Evolutionary conservation across 768 basidiomycete genomes (phyloP), one percentile per base, ranked within the genome.

Genomic region (Agaricus blazei): DNA sequence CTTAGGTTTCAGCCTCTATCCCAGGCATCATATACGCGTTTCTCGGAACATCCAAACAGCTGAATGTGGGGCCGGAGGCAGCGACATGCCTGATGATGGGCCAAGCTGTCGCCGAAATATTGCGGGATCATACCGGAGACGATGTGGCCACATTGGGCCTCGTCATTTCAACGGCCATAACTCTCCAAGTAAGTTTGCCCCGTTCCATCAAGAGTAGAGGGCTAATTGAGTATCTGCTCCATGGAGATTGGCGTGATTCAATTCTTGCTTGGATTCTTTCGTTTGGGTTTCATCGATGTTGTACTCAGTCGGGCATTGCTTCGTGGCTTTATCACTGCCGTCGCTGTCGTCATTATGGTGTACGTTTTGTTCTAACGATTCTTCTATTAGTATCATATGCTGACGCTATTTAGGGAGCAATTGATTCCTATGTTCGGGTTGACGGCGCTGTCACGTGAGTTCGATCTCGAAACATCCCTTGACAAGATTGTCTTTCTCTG

Each of bases 231-330:
- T 19, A 19, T n/a, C 31, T 43, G 42, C 36, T 40, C 9, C 3
- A 34, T 34, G 3, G 59, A 91, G 88, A 88, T 85, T 61, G 93
- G 93, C 38, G 61, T 95, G 31, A 87, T 97, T 59, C 86, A 92
- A 1, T 93, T 91, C 57, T 67, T 89, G 24, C 77, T 97, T 29
- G 95, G 95, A 3, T 81, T 96, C 62, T 86, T 95, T 65, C 80
- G 93, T 26, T 75, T 98, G 9, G 93, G 94, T 1, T 96, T 96
- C 70, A 83, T 96, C 51, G 95, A 98, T 66, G 94, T 96, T 9
- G 89, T 96, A 5, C 79, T 98, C 27, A 93, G 90, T 62, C 85
- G 93, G 51, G 91, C 93, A 3, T 76, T 96, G 12, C 76, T 96
- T 52, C 81, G 90, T 29, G 94, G 94, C 3, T 95, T 96, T 65